Evolutionary conservation across 148 eudicot genomes (phyloP), one percentile per base, ranked within the genome.

Genomic region (Diospyros kaki): DNA sequence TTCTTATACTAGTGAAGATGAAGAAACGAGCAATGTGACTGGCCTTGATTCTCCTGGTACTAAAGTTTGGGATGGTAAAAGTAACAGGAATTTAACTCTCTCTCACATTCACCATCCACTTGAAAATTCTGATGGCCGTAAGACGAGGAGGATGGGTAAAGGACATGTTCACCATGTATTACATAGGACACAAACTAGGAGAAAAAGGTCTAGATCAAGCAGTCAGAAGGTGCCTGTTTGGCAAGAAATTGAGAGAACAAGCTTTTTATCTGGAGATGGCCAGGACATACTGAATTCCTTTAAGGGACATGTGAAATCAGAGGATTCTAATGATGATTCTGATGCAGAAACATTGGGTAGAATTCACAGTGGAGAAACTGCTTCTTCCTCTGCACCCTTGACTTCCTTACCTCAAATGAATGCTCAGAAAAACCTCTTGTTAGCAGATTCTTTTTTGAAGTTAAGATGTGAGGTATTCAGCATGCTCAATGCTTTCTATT

Each of bases 1-100:
- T 78, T 83, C 81, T 73, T 88, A 73, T 78, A 83, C 90, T 71
- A 80, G 91, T 69, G 94, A 88, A 68, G 89, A 92, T 77, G 97
- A 95, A 81, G 94, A 90, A 71, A 62, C 59, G 15, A 83, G 78
- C 75, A 79, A 78, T 69, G 80, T 89, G 63, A 93, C 87, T 41
- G 98, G 99, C 79, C 89, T 95, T 72, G 90, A 89, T 84, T 80
- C 97, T 75, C 98, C 97, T 28, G 85, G 89, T 54, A 88, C 87
- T 59, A 90, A 83, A 87, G 98, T 95, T 64, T 95, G 99, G 99
- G 96, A 90, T 83, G 90, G 92, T 67, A 93, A 86, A 84, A 88
- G 70, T 72, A 93, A 86, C 82, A 89, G 90, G 72, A 88, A 82
- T 73, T 13, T 76, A 46, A 78, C 84, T 58, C 81, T 87, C 43